These are phyloP conservation scores for Nemania sp. DNA, from an alignment of 2,329 filamentous ascomycete genomes.

Conservation along the genomic window DNA sequence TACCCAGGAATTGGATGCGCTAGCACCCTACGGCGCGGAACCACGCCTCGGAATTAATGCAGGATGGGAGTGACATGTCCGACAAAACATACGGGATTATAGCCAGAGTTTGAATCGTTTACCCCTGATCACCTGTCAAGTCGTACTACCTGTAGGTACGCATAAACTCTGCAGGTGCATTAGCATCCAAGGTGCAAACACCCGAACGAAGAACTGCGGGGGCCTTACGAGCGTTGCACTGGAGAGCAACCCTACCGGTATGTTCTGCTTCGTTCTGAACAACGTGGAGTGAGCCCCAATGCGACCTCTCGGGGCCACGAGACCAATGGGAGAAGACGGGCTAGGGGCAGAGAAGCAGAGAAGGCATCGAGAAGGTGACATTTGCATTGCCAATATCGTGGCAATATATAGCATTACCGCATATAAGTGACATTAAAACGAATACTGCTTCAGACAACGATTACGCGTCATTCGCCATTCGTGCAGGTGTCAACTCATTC, in stretches of 20 bases:
- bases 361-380: neutral
- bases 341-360: no score
- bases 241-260: neutral
- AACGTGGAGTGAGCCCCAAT: no score
- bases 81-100: no score
- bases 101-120: no score
- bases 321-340: neutral
- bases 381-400: neutral
- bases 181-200: no score
- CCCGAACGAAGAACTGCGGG: neutral
- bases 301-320: neutral
- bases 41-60: neutral
- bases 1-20: no score
- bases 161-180: no score
- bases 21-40: no score
- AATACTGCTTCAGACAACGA: slow-evolving; percentile 1
- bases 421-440: slow-evolving; percentile 12
- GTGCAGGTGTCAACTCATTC: no score
- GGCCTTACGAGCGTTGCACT: neutral
- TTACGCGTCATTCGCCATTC: slow-evolving; percentile 19
- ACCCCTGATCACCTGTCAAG: no score
- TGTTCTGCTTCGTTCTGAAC: neutral
- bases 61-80: neutral
- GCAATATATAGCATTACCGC: neutral
- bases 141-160: no score